phyloP scores from a whole-genome alignment of 208 protist species.

The Porcisia deanei region DNA sequence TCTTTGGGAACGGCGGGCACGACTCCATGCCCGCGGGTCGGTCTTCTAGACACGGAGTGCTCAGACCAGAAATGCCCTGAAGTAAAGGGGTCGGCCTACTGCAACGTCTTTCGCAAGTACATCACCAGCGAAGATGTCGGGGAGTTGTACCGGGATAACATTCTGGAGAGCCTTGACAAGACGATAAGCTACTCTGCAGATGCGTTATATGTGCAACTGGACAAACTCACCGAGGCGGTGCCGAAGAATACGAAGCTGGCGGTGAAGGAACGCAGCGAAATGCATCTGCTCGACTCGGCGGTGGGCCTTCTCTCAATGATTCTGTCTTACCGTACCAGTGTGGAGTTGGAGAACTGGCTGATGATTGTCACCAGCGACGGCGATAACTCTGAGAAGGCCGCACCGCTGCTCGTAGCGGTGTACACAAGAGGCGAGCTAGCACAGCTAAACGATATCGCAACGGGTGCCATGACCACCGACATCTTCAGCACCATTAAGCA shows the following conservation, averaged over 20 bases:
- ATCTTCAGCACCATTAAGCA: slow-evolving; percentile 51
- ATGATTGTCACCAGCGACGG: slow-evolving; percentile 64
- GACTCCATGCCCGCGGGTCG: slow-evolving; percentile 35
- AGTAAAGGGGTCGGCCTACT: slow-evolving; percentile 34
- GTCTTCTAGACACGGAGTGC: slow-evolving; percentile 70
- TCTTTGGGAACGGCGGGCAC: slow-evolving; percentile 20
- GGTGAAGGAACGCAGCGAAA: slow-evolving; percentile 43
- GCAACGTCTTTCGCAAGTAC: slow-evolving; percentile 58
- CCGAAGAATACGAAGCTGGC: slow-evolving; percentile 16
- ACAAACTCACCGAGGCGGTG: slow-evolving; percentile 17
- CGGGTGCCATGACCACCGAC: slow-evolving; percentile 32
- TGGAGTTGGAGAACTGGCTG: slow-evolving; percentile 64
- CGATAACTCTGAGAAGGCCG: slow-evolving; percentile 26
- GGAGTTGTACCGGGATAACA: slow-evolving; percentile 53
- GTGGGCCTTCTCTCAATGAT: slow-evolving; percentile 58
- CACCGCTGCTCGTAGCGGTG: slow-evolving; percentile 57
- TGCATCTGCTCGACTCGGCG: slow-evolving; percentile 71
- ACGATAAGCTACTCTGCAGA: slow-evolving; percentile 44
- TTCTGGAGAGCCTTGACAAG: slow-evolving; percentile 39
- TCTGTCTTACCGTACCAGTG: slow-evolving; percentile 40
- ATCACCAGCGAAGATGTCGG: slow-evolving; percentile 45
- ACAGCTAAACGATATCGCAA: slow-evolving; percentile 40
- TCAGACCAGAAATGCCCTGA: slow-evolving; percentile 32
- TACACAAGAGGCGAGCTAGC: slow-evolving; percentile 61
- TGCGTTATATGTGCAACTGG: slow-evolving; percentile 64